These are phyloP conservation scores for Thuidium tamariscinum DNA, from an alignment of 225 moss, liverwort and hornwort species.

Conservation along the genomic window DNA sequence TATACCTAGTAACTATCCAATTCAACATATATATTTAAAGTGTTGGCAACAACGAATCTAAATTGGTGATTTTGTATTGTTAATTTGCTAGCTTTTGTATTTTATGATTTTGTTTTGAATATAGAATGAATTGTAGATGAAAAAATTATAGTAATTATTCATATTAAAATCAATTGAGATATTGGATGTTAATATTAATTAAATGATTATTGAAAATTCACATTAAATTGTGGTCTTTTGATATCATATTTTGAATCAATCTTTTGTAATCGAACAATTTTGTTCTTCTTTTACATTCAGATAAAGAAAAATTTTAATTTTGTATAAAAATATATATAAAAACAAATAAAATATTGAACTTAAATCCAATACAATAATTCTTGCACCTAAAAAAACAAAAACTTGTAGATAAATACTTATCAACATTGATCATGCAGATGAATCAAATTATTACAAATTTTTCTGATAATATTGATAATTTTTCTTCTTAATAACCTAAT, in stretches of 20 bases:
- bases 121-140: background rate
- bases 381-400: too few species aligned
- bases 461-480: too few species aligned
- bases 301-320: background rate
- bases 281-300: background rate
- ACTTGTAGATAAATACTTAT: background rate
- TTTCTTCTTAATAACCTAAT: too few species aligned
- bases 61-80: background rate
- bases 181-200: background rate
- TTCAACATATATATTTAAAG: too few species aligned
- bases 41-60: fast-evolving
- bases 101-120: too few species aligned
- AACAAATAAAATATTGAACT: too few species aligned
- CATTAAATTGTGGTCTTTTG: background rate
- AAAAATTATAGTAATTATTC: too few species aligned
- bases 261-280: fast-evolving
- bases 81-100: background rate
- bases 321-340: too few species aligned
- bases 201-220: background rate
- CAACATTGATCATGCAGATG: background rate
- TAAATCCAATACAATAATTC: background rate
- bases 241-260: background rate
- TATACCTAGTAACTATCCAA: background rate
- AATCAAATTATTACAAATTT: background rate
- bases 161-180: fast-evolving